Evolutionary conservation across 1,284 basidiomycete species (phyloP).

Genomic region (Rugosomyces carneus): DNA sequence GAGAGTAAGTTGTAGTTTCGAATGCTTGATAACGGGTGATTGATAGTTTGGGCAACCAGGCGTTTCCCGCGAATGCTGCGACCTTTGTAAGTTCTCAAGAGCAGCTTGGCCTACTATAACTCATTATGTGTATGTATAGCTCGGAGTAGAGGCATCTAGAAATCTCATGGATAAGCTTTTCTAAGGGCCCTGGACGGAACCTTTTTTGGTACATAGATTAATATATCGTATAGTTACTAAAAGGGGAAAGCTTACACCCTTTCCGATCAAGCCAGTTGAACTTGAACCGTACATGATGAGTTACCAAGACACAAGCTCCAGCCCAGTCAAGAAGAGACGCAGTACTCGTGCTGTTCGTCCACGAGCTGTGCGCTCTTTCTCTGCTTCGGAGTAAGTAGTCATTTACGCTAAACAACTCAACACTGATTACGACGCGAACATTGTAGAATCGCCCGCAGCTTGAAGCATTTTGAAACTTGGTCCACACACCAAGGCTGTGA

Average conservation of each 20-base stretch:
- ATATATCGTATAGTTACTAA: background rate
- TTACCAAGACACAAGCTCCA: background rate
- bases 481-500: conserved; percentile 33
- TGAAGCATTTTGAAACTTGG: conserved; percentile 37
- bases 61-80: conserved; percentile 93
- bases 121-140: conserved; percentile 32
- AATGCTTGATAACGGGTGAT: background rate
- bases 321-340: background rate
- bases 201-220: background rate
- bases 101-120: background rate
- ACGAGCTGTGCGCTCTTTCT: conserved; percentile 17
- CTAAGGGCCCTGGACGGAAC: conserved; percentile 26
- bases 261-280: background rate
- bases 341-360: conserved; percentile 9
- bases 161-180: conserved; percentile 65
- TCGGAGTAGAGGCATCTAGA: conserved; percentile 79
- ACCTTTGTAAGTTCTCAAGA: conserved; percentile 69
- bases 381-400: conserved; percentile 25
- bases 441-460: conserved; percentile 34
- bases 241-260: no score
- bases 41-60: conserved; percentile 35
- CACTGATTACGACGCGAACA: no score
- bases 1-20: conserved; percentile 46
- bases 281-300: background rate
- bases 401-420: background rate